Evolutionary conservation across 1,284 basidiomycete genomes (phyloP), one percentile per base, ranked within the genome.

Genomic region (Calocybe gambosa): DNA sequence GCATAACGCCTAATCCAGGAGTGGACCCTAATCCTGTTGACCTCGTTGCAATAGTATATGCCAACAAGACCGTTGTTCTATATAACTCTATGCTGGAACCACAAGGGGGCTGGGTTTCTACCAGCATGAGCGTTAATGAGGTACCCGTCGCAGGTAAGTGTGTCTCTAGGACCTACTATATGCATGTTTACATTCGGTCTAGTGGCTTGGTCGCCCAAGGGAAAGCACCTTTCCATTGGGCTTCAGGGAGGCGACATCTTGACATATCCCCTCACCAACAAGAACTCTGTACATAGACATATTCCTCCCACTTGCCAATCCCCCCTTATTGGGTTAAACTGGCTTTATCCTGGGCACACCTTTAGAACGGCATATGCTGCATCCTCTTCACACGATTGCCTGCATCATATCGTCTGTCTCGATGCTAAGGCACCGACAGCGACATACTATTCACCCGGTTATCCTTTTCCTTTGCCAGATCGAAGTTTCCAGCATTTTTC

Each of bases 201-300:
- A 85, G 84, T 84, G 4, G 78, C 81, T 16, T 93, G 90, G 89
- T 92, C 90, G 1, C 82, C 88, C 1, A 90, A 89, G 60, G 90
- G 89, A 38, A 93, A 91, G 61, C 89, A 91, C 52, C 65, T 93
- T 26, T 89, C 86, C 0, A 74, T 91, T 34, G 90, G 86, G 23
- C 65, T 89, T 12, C 74, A 75, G 48, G 74, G 71, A 15, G 89
- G 90, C 2, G 80, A 85, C 47, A 80, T 93, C 25, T 61, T 85
- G 34, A 82, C 88, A 1, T 87, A 81, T 59, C 74, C 75, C 31
- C 75, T 84, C 15, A 70, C 72, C 4, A 79, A 81, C 47, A 75
- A 75, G 10, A 64, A 70, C 2, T 60, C 70, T 5, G 68, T 71
- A 7, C 82, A 87, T 57, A 79, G 74, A 42, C 74, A 78, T 48